Evolutionary conservation across 2,329 filamentous ascomycete species (phyloP).

Genomic region (Fusarium beomiforme): DNA sequence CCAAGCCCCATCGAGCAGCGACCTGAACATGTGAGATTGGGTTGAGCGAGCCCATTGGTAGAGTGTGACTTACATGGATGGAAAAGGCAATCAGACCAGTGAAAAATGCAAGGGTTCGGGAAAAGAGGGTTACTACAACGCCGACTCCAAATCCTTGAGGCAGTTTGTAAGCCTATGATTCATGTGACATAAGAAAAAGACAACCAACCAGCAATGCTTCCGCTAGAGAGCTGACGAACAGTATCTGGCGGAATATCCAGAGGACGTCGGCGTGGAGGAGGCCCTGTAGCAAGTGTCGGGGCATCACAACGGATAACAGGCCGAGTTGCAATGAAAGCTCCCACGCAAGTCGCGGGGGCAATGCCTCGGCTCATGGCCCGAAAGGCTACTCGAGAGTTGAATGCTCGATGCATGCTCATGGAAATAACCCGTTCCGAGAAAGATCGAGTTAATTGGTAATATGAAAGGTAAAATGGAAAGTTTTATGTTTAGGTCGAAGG

Average conservation of each 20-base stretch:
- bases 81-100: slow-evolving; percentile 71
- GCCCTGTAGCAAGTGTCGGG: slow-evolving; percentile 31
- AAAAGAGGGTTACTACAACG: slow-evolving; percentile 75
- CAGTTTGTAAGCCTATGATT: not conserved
- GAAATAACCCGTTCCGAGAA: not conserved
- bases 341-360: slow-evolving; percentile 43
- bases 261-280: slow-evolving; percentile 24
- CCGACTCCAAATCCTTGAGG: slow-evolving; percentile 68
- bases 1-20: slow-evolving; percentile 55
- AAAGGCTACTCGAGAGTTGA: slow-evolving; percentile 33
- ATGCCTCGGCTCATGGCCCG: slow-evolving; percentile 43
- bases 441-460: not conserved
- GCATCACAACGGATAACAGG: slow-evolving; percentile 46
- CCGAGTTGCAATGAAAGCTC: slow-evolving; percentile 39
- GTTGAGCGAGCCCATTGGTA: not conserved
- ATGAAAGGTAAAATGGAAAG: not conserved
- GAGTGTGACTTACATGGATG: slow-evolving; percentile 64
- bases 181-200: not conserved
- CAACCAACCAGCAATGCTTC: slow-evolving; percentile 61
- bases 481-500: not conserved
- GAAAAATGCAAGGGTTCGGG: slow-evolving; percentile 73
- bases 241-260: slow-evolving; percentile 45
- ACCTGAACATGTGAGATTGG: slow-evolving; percentile 47
- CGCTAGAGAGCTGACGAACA: slow-evolving; percentile 62
- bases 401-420: slow-evolving; percentile 36